A percentile compares a stretch with the other conserved stretches of the same genome.
Evolutionary conservation across 257 asterid species (phyloP).

Genomic region (Przewalskia tangutica): DNA sequence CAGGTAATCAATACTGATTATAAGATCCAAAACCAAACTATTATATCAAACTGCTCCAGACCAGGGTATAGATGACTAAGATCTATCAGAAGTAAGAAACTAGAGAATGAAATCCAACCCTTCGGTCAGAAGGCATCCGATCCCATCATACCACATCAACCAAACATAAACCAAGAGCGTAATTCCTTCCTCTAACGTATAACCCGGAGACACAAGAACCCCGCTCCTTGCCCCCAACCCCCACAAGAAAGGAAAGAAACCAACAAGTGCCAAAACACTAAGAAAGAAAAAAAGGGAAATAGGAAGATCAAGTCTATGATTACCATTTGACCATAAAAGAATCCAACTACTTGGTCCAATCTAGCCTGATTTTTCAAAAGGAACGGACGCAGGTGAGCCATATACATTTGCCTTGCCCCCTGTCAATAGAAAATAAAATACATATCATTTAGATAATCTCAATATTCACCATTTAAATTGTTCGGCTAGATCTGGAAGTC

Average conservation of each 20-base stretch:
- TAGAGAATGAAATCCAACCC: neutral
- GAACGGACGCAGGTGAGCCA: conserved; percentile 61
- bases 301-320: neutral
- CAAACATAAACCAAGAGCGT: neutral
- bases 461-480: neutral
- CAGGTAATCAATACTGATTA: neutral
- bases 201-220: neutral
- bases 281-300: neutral
- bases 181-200: neutral
- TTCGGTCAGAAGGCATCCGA: neutral
- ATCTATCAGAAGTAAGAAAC: neutral
- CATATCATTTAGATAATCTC: neutral
- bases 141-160: neutral
- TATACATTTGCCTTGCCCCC: conserved; percentile 79
- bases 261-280: neutral
- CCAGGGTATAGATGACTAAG: neutral
- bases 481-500: neutral
- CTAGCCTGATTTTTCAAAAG: conserved; percentile 57
- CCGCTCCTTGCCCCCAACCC: neutral
- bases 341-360: conserved; percentile 48
- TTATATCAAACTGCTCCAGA: neutral
- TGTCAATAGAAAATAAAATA: conserved; percentile 19
- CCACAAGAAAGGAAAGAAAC: neutral
- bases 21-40: neutral
- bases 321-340: conserved; percentile 65